A percentile compares a stretch with the other conserved stretches of the same genome.
Conservation (phyloP, 2,329 filamentous ascomycete species). For the Colletotrichum brevisporum region DNA sequence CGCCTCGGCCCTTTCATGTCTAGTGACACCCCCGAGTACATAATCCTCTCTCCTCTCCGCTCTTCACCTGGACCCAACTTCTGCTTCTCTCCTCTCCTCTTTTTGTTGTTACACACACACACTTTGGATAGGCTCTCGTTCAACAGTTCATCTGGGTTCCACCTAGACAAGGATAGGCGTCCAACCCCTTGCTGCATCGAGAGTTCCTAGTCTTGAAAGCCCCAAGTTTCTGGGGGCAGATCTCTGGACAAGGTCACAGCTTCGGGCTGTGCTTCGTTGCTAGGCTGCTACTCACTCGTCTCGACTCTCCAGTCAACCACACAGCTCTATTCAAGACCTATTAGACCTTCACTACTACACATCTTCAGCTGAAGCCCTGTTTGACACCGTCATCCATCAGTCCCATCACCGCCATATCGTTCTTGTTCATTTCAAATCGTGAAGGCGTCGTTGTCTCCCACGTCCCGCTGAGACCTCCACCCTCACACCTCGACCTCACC, state of each 20-base stretch:
- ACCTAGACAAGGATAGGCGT: constrained; percentile 36
- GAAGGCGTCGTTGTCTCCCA: constrained; percentile 32
- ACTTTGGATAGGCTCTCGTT: constrained; percentile 38
- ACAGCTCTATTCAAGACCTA: constrained; percentile 13
- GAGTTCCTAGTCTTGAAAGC: constrained; percentile 35
- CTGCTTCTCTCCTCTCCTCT: constrained; percentile 16
- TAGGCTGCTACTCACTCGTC: constrained; percentile 40
- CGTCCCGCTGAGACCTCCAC: constrained; percentile 30
- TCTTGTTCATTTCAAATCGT: constrained; percentile 26
- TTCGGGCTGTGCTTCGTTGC: constrained; percentile 40
- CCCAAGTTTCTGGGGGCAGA: constrained; percentile 41
- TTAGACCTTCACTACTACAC: not conserved
- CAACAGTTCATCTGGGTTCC: constrained; percentile 26
- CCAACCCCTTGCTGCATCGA: constrained; percentile 34
- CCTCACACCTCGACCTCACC: constrained; percentile 23
- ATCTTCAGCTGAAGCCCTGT: constrained; percentile 25
- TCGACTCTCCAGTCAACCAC: constrained; percentile 28
- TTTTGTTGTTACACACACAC: constrained; percentile 24
- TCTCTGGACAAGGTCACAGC: constrained; percentile 42
- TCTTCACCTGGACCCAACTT: not conserved
- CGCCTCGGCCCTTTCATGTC: constrained; percentile 5
- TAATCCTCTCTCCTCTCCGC: constrained; percentile 37
- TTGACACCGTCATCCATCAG: constrained; percentile 5
- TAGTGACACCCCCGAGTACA: constrained; percentile 34
- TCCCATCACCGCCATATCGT: constrained; percentile 1